A percentile compares a stretch with the other conserved stretches of the same genome.
Conservation (phyloP, 257 asterid genomes). For the Buddleja alternifolia region DNA sequence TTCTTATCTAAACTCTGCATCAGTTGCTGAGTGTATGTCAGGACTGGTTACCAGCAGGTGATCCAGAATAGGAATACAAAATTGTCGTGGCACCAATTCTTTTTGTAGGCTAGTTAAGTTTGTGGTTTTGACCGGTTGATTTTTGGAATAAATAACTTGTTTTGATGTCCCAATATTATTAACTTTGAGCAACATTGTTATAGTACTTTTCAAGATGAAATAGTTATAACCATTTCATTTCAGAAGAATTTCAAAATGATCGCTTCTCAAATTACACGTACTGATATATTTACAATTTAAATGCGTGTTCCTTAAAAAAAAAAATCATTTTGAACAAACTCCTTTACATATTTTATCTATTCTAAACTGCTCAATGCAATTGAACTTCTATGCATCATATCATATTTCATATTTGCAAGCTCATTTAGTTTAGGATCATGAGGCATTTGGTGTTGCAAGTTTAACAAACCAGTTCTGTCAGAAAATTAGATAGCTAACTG, state of each 20-base stretch:
- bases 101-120: not conserved
- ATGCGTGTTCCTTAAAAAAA: no score
- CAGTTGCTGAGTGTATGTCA: conserved; percentile 9
- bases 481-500: not conserved
- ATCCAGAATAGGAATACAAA: conserved; percentile 1
- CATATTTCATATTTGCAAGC: no score
- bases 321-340: no score
- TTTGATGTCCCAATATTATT: not conserved
- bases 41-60: not conserved
- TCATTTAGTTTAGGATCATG: conserved; percentile 14
- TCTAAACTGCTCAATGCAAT: no score
- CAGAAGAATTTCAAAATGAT: no score
- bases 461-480: not conserved
- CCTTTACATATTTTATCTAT: no score
- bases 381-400: no score
- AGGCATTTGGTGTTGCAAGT: not conserved
- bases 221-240: no score
- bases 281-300: no score
- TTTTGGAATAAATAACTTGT: not conserved
- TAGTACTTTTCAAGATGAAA: no score
- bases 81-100: not conserved
- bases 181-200: no score
- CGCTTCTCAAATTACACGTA: no score
- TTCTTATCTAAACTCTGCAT: not conserved
- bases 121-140: conserved; percentile 17